Conservation (phyloP, 2,329 filamentous ascomycete species). For the Epichloe brachyelytri region DNA sequence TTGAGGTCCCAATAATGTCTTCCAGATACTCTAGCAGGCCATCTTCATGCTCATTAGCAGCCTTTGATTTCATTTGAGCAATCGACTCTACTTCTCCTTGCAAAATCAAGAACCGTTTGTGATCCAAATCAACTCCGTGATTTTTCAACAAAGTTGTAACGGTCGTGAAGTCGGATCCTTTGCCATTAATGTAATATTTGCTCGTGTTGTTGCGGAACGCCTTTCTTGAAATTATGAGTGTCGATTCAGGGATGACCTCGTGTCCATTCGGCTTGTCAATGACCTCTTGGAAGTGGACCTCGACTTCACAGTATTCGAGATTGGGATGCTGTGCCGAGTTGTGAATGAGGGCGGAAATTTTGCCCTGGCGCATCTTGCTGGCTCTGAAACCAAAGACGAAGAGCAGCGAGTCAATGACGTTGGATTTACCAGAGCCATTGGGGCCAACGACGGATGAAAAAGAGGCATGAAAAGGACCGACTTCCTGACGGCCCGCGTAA, state of each 20-base stretch:
- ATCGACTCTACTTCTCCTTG: constrained; percentile 98
- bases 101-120: constrained; percentile 94
- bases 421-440: constrained; percentile 96
- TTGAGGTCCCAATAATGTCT: constrained; percentile 96
- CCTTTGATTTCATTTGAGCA: constrained; percentile 98
- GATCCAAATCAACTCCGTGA: constrained; percentile 85
- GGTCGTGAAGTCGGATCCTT: constrained; percentile 79
- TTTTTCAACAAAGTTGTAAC: constrained; percentile 81
- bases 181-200: constrained; percentile 93
- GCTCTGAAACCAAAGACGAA: constrained; percentile 99
- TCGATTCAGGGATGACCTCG: constrained; percentile 69
- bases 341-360: constrained; percentile 94
- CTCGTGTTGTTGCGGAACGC: constrained; percentile 98
- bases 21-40: constrained; percentile 93
- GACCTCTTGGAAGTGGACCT: constrained; percentile 92
- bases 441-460: constrained; percentile 97
- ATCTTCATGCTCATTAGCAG: constrained; percentile 87
- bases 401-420: constrained; percentile 93
- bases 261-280: constrained; percentile 69
- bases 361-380: constrained; percentile 98
- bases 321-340: constrained; percentile 83
- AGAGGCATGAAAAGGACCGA: constrained; percentile 90
- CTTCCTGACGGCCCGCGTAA: constrained; percentile 88
- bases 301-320: constrained; percentile 84
- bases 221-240: constrained; percentile 75